Evolutionary conservation across 2,329 filamentous ascomycete genomes (phyloP).

Genomic region (Diplodia scrobiculata): DNA sequence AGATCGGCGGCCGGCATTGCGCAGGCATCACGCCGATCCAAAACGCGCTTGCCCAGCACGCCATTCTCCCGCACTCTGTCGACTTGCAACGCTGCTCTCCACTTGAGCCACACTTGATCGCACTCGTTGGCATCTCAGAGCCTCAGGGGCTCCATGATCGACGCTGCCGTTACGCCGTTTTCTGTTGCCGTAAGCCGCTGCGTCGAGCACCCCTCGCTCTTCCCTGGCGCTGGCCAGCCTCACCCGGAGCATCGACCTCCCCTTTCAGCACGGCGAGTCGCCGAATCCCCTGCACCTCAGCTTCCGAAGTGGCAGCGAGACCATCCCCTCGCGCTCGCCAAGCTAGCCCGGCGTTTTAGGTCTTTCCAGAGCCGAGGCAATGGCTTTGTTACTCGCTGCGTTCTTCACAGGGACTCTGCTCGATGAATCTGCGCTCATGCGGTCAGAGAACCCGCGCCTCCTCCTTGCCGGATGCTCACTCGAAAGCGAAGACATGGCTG

Average conservation of each 20-base stretch:
- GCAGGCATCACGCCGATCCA: slow-evolving; percentile 10
- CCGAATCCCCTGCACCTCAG: neutral
- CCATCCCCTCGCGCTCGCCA: neutral
- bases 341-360: neutral
- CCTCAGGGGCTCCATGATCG: slow-evolving; percentile 3
- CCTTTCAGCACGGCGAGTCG: too few species aligned
- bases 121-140: neutral
- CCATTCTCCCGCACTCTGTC: neutral
- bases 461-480: too few species aligned
- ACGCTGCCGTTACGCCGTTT: slow-evolving; percentile 7
- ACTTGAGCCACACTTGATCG: neutral
- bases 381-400: too few species aligned
- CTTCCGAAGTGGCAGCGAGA: neutral
- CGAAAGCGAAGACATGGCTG: neutral
- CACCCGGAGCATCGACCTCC: too few species aligned
- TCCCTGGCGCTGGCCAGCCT: neutral
- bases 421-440: neutral
- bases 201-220: neutral
- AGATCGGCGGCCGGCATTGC: slow-evolving; percentile 11
- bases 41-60: slow-evolving; percentile 14
- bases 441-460: neutral
- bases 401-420: neutral
- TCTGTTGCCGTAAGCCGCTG: slow-evolving; percentile 8
- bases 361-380: neutral
- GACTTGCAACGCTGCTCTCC: slow-evolving; percentile 1